A percentile compares a stretch with the other conserved stretches of the same genome.
Conservation (phyloP, 2,329 filamentous ascomycete genomes). For the Fusarium sp. region DNA sequence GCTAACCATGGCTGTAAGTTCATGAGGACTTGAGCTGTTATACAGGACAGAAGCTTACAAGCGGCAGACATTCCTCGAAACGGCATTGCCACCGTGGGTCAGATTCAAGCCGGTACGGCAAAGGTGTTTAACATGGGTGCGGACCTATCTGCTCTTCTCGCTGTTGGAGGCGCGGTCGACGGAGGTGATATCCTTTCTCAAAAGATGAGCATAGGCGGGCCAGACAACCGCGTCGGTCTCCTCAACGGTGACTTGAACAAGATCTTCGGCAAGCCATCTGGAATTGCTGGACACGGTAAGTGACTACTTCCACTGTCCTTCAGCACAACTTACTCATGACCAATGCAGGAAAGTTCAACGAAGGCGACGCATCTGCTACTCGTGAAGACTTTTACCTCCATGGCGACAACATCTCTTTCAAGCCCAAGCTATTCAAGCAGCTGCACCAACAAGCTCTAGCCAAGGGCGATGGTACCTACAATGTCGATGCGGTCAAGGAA, state of each 20-base stretch:
- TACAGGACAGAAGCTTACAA: background rate
- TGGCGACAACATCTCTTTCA: slow-evolving; percentile 30
- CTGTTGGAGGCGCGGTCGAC: slow-evolving; percentile 20
- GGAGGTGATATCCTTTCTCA: slow-evolving; percentile 32
- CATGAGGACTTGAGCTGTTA: fast-evolving
- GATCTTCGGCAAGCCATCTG: slow-evolving; percentile 34
- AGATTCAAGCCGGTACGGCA: slow-evolving; percentile 28
- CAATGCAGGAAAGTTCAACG: slow-evolving; percentile 24
- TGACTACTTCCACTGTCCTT: fast-evolving
- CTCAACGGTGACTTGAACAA: slow-evolving; percentile 25
- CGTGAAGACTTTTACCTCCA: slow-evolving; percentile 33
- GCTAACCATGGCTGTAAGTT: slow-evolving; percentile 31
- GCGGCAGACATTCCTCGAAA: slow-evolving; percentile 21
- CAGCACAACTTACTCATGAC: background rate
- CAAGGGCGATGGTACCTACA: slow-evolving; percentile 33
- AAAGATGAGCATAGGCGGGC: slow-evolving; percentile 34
- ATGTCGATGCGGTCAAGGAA: slow-evolving; percentile 28
- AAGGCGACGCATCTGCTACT: slow-evolving; percentile 34
- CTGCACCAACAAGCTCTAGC: slow-evolving; percentile 29
- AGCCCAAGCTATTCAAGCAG: slow-evolving; percentile 23
- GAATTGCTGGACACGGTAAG: slow-evolving; percentile 27
- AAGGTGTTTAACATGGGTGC: slow-evolving; percentile 34
- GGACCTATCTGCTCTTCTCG: slow-evolving; percentile 22
- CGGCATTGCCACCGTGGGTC: slow-evolving; percentile 27
- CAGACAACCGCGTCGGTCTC: slow-evolving; percentile 20